Base-by-base conservation (phyloP, 2,329 filamentous ascomycete genomes). In the Colletotrichum aenigma region DNA sequence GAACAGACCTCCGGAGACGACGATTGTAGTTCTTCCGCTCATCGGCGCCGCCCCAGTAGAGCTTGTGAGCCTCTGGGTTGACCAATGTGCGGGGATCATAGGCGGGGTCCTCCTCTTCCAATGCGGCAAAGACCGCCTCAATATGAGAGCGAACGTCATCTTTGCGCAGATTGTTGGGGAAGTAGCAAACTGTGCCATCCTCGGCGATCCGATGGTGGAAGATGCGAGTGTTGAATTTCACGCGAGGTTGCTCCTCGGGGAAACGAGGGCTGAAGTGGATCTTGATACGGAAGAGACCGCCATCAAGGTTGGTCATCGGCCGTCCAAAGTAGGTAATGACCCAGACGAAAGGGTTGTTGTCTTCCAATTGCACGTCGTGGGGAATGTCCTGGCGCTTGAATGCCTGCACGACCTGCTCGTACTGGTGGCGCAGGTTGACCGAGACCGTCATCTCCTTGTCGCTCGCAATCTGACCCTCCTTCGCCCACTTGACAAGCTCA, bases 281-380 rank as follows among this genome's bases (percentile, higher is more conserved):
- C 80, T 90, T 93, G 83, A 98, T 93, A 76, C 91, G 92, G 86
- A 98, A 96, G 76, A 98, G 90, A 3, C 96, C 96, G 18, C 96
- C 96, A 79, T 98, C 96, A 3, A 98, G 91, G 79, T 98, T 96
- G 7, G 96, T 98, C 94, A 97, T 97, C 1, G 96, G 95, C 70
- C 93, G 91, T 30, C 97, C 97, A 82, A 98, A 97, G 82, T 98
- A 96, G 2, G 95, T 97, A 75, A 98, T 83, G 24, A 90, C 85
- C 97, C 97, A 98, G 24, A 96, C 89, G 81, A 98, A 98, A 0
- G 96, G 96, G 80, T 98, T 98, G 52, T 89, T 91, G 78, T 97
- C 89, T 34, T 94, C 93, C 8, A 98, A 87, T 71, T 93, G 91
- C 48, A 98, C 86, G 79, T 96, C 93, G 73, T 98, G 89, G 1